Evolutionary conservation across 2,329 filamentous ascomycete species (phyloP), one percentile per base, ranked within the genome.

Genomic region (Lecanicillium sp.): DNA sequence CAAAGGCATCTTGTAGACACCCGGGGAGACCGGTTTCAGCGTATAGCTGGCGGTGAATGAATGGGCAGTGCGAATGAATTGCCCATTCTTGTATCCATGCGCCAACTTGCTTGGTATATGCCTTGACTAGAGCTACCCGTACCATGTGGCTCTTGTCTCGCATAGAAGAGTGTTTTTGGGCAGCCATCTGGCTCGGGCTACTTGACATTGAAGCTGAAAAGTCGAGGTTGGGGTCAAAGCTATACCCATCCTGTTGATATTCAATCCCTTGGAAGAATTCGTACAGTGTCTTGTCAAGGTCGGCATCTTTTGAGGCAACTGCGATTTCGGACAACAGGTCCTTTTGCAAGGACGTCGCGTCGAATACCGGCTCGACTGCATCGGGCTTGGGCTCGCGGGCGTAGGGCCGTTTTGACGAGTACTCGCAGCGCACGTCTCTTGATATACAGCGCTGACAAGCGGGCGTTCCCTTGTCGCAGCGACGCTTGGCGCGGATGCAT

Each of bases 401-500:
- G 29, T 47, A 47, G 11, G 33, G 42, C 4, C 39, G 41, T 14
- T n/a, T 18, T 2, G 32, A 42, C 12, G 47, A 49, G 30, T 53
- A 55, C n/a, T 45, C 39, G 42, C 52, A 54, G 14, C 39, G 18
- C 5, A 56, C 16, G 13, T 48, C 47, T 36, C 48, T 54, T 28
- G 50, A 43, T n/a, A 45, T 31, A 28, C 59, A 62, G 15, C 59
- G 50, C 35, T 50, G 51, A 30, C 59, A 63, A 3, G 48, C 37
- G 3, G 59, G 59, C 2, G 53, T 41, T 9, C 51, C 44, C 41
- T 61, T 62, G 38, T 57, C 56, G 43, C 60, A 64, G 35, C 57
- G 55, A 11, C 61, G 53, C 43, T 64, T 64, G 5, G 59, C 52
- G 30, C 47, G 52, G 13, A 59, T 55, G 44, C 60, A 64, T 17